Evolutionary conservation across 1,284 basidiomycete species (phyloP).

Genomic region (Neotropicomus parvogracilis): DNA sequence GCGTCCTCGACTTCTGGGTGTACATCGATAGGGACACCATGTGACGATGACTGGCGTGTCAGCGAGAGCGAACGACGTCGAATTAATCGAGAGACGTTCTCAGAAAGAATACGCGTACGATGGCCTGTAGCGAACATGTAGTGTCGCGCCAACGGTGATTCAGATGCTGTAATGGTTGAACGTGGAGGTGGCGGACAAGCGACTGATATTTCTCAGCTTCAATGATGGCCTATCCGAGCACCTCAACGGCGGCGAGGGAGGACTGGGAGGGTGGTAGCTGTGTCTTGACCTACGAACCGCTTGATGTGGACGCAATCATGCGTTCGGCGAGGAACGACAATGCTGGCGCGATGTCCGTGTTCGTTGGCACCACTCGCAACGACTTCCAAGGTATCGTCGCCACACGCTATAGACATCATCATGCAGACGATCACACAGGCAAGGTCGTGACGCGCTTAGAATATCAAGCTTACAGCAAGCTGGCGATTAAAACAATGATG

Average conservation of each 20-base stretch:
- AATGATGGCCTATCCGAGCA: constrained; percentile 26
- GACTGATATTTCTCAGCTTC: neutral
- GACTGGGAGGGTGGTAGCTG: constrained; percentile 50
- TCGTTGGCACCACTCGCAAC: constrained; percentile 71
- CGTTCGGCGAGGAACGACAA: constrained; percentile 56
- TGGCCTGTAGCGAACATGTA: constrained; percentile 22
- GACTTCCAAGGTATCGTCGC: constrained; percentile 47
- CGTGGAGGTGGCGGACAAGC: neutral
- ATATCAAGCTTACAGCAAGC: constrained; percentile 79
- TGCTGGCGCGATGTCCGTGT: constrained; percentile 71
- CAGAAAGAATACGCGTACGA: constrained; percentile 5
- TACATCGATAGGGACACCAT: constrained; percentile 53
- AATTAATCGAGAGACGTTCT: constrained; percentile 5
- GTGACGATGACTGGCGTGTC: neutral
- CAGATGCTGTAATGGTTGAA: too few relatives aligned
- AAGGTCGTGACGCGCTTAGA: constrained; percentile 71
- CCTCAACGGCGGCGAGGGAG: constrained; percentile 47
- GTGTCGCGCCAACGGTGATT: neutral
- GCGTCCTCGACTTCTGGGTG: constrained; percentile 81
- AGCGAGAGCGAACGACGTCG: constrained; percentile 9
- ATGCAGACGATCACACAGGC: constrained; percentile 41
- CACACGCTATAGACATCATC: constrained; percentile 1
- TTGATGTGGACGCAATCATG: constrained; percentile 57
- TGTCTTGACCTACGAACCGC: constrained; percentile 54
- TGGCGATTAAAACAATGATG: constrained; percentile 78